Evolutionary conservation across 768 basidiomycete genomes (phyloP), one percentile per base, ranked within the genome.

Genomic region (Suillus bovinus): DNA sequence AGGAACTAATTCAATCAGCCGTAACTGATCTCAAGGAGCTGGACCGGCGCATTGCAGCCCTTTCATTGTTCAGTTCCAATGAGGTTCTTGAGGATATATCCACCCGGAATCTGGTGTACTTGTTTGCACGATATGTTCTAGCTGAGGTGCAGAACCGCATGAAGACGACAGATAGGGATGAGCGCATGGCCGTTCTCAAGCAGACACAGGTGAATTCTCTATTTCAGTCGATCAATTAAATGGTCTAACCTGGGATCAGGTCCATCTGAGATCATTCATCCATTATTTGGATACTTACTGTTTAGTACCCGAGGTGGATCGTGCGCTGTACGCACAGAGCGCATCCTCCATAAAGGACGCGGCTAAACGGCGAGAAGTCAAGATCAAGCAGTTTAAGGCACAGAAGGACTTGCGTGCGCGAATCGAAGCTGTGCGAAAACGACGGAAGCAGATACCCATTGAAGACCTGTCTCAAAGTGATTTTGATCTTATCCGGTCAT

Each of bases 381-480:
- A 97, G 79, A 97, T 99, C 65, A 87, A 85, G 64, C 95, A 96
- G 71, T 98, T 86, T 74, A 87, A 89, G 74, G 84, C 85, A 61
- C 94, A 96, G 75, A 96, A 92, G 74, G 89, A 91, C 39, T 75
- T 98, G 33, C 84, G 86, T 59, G 75, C 76, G 22, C 82, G 82
- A 61, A 84, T 98, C 31, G 84, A 93, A 76, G 75, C 77, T 47
- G 69, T 90, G 24, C 82, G 82, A 56, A 85, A 82, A 74, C 84
- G 81, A 42, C 81, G 82, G 58, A 73, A 81, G 58, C 82, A 84
- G 47, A 63, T 71, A 2, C 63, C 78, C 38, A 55, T 71, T 1
- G 69, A 68, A 33, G 76, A 76, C 24, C 68, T 74, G 41, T 61
- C 75, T 1, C 70, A 76, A 46, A 82, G 81, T 14, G 83, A 90